Evolutionary conservation across 768 basidiomycete species (phyloP), one percentile per base, ranked within the genome.

Genomic region (Calvatia gigantea): DNA sequence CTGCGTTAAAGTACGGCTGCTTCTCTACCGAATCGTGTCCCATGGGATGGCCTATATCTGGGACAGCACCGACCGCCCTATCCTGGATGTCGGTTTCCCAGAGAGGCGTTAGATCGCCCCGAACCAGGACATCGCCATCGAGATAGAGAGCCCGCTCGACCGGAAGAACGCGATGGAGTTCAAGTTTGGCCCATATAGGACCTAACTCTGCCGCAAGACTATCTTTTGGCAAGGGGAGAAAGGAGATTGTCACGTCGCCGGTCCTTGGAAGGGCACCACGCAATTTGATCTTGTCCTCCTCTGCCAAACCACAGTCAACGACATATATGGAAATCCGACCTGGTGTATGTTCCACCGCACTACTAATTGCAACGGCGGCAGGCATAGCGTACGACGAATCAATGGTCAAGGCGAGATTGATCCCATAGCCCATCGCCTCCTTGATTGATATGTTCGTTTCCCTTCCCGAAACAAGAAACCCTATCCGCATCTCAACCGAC

Each of bases 1-100:
- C 82, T 0, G 80, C 77, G 39, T 83, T 85, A 70, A 83, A 83
- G 59, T 82, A 83, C 6, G 69, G 67, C 1, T 56, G 61, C 23
- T 56, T 49, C 6, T 65, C 62, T n/a, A 71, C 39, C 3, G 57
- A 69, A 1, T 65, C 64, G 60, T 82, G 77, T 0, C 82, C 82
- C 65, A 71, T 68, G 0, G 81, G 82, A 52, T 62, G 69, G 2
- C 82, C 82, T 19, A 84, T 70, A 63, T 85, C 81, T 2, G 64
- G 58, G 9, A 59, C 72, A 2, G 82, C 82, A 1, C 71, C 81
- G 23, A 84, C 55, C 3, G 69, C 29, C n/a, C 65, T 70, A 6
- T 73, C 77, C 5, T 59, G 37, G 43, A 83, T 65, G 62, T 82
- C 72, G 3, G 67, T 74, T 17, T 69, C 59, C 82, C 81, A 84